phyloP scores from a whole-genome alignment of 805 yeast genomes.

The Ogataea saltuana region DNA sequence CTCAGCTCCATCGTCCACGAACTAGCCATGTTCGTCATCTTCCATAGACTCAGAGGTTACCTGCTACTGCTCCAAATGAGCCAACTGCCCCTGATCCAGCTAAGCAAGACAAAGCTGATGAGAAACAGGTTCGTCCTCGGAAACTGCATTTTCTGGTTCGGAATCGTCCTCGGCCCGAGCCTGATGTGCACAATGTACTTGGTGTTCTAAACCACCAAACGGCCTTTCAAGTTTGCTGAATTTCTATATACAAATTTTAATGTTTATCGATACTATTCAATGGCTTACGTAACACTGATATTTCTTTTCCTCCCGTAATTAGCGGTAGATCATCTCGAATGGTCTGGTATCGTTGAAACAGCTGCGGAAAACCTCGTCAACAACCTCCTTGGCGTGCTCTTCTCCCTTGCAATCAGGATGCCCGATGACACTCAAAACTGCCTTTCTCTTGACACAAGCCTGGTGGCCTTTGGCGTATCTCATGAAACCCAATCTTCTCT shows the following conservation, averaged over 20 bases:
- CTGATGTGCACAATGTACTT: slow-evolving; percentile 81
- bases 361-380: slow-evolving; percentile 85
- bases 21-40: slow-evolving; percentile 86
- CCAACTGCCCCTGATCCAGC: slow-evolving; percentile 75
- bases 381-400: slow-evolving; percentile 75
- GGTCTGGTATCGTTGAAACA: slow-evolving; percentile 96
- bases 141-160: slow-evolving; percentile 86
- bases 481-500: slow-evolving; percentile 35
- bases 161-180: slow-evolving; percentile 88
- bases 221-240: background rate
- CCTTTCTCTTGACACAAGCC: slow-evolving; percentile 86
- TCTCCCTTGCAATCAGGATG: slow-evolving; percentile 79
- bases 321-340: slow-evolving; percentile 85
- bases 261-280: background rate
- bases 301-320: too few species aligned
- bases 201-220: slow-evolving; percentile 51
- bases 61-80: slow-evolving; percentile 78
- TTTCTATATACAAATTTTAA: too few species aligned
- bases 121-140: slow-evolving; percentile 62
- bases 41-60: slow-evolving; percentile 78
- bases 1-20: slow-evolving; percentile 87
- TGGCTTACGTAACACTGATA: too few species aligned
- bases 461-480: slow-evolving; percentile 72
- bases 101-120: slow-evolving; percentile 62
- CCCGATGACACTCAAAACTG: slow-evolving; percentile 76